Conservation (phyloP, 495 filamentous ascomycete species). For the Copromyces sp. region DNA sequence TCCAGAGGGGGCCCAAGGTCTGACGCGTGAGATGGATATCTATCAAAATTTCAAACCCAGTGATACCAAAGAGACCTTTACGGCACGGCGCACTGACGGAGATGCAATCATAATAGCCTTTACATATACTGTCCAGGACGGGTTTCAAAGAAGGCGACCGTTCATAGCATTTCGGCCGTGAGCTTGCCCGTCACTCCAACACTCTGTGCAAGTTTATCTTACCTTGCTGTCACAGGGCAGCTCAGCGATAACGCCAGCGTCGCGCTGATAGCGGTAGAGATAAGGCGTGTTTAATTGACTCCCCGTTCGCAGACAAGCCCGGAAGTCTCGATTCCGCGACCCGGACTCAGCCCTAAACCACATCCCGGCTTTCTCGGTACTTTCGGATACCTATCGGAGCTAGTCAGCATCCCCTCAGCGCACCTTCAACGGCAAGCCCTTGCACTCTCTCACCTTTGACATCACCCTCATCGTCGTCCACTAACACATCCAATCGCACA, state of each 20-base stretch:
- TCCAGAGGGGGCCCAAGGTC: too few relatives aligned
- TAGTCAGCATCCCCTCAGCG: neutral
- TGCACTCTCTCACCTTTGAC: neutral
- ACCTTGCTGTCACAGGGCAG: neutral
- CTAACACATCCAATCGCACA: neutral
- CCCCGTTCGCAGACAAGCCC: neutral
- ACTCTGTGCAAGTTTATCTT: neutral
- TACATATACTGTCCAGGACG: neutral
- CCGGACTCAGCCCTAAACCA: neutral
- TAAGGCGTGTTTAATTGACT: neutral
- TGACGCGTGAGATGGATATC: too few relatives aligned
- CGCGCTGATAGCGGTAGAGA: neutral
- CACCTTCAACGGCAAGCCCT: neutral
- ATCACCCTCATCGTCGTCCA: neutral
- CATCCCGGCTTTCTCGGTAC: neutral
- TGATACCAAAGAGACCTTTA: too few relatives aligned
- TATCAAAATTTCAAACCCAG: too few relatives aligned
- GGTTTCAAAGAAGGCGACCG: too few relatives aligned
- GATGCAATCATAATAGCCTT: neutral
- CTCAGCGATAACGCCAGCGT: neutral
- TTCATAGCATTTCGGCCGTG: too few relatives aligned
- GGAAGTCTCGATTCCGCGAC: neutral
- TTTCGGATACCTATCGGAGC: neutral
- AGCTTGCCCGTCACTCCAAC: neutral
- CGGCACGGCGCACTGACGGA: too few relatives aligned